A percentile compares a stretch with the other conserved stretches of the same genome.
phyloP scores from a whole-genome alignment of 1,139 yeast genomes.

The Scheffersomyces lignicola region DNA sequence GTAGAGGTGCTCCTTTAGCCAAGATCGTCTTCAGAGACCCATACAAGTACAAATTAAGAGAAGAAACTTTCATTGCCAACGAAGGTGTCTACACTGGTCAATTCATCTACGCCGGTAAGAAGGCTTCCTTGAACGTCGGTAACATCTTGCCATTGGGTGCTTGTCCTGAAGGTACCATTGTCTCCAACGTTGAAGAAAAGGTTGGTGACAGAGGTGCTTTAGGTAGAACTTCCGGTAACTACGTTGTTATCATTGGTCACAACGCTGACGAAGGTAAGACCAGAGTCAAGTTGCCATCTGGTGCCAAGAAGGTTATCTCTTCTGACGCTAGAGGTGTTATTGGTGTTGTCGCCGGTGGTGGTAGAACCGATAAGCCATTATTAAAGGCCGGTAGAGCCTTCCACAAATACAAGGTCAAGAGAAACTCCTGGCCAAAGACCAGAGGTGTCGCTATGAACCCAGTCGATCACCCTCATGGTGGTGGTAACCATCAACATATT shows the following conservation, averaged over 20 bases:
- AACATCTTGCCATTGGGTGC: conserved; percentile 96
- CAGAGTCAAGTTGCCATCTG: conserved; percentile 98
- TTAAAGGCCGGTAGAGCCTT: conserved; percentile 99
- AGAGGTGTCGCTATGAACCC: conserved; percentile 99
- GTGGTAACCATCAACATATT: conserved; percentile 99
- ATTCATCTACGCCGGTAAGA: conserved; percentile 98
- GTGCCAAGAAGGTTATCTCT: conserved; percentile 95
- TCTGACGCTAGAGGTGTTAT: conserved; percentile 99
- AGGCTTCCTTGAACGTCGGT: conserved; percentile 97
- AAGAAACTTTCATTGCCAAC: conserved; percentile 98
- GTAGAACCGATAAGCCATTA: conserved; percentile 99
- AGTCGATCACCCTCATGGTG: conserved; percentile 99
- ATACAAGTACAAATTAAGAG: conserved; percentile 96
- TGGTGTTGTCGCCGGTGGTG: conserved; percentile 99
- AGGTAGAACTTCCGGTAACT: conserved; percentile 99
- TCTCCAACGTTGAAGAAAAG: conserved; percentile 97
- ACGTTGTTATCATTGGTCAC: conserved; percentile 98
- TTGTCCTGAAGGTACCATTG: conserved; percentile 99
- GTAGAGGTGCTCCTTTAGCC: conserved; percentile 99
- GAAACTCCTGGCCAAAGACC: conserved; percentile 99
- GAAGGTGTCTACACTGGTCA: conserved; percentile 99
- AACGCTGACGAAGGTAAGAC: conserved; percentile 99
- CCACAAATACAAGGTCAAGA: conserved; percentile 99
- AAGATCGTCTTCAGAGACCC: conserved; percentile 99
- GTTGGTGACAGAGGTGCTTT: conserved; percentile 99